Conservation (phyloP, 2,329 filamentous ascomycete genomes). For the Fusarium sp. region DNA sequence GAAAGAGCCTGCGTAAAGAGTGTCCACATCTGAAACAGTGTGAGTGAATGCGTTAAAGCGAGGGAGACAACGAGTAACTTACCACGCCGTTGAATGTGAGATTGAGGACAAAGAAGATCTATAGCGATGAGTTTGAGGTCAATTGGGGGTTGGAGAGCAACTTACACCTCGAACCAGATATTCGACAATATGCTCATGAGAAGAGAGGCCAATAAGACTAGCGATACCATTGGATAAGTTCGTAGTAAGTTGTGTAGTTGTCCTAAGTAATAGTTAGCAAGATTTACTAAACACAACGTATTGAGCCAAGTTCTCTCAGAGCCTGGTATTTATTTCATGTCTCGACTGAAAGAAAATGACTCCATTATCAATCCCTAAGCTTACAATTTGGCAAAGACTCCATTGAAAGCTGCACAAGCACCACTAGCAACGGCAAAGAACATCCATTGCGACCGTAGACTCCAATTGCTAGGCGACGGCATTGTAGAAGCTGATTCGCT, state of each 20-base stretch:
- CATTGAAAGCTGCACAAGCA: conserved; percentile 83
- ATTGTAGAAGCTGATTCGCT: conserved; percentile 19
- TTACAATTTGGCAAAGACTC: conserved; percentile 85
- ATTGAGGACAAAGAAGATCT: conserved; percentile 82
- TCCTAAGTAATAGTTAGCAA: conserved; percentile 53
- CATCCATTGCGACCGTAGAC: conserved; percentile 67
- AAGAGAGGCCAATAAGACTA: conserved; percentile 57
- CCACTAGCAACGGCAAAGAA: conserved; percentile 79
- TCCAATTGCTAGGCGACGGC: conserved; percentile 44
- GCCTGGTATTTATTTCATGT: not conserved
- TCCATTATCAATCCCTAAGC: conserved; percentile 40
- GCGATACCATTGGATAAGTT: conserved; percentile 61
- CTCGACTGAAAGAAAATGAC: not conserved
- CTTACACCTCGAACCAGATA: conserved; percentile 63
- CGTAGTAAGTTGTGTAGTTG: conserved; percentile 67
- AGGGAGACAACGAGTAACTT: conserved; percentile 47
- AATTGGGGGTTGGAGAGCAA: not conserved
- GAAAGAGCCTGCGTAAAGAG: conserved; percentile 85
- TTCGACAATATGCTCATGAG: conserved; percentile 60
- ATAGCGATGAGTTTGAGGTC: conserved; percentile 18
- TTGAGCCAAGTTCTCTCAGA: not conserved
- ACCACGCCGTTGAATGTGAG: conserved; percentile 79
- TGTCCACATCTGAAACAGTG: conserved; percentile 75
- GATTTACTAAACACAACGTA: not conserved
- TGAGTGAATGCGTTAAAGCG: conserved; percentile 3